phyloP scores from a whole-genome alignment of 176 grass and related monocot genomes.

The Zoysia japonica region DNA sequence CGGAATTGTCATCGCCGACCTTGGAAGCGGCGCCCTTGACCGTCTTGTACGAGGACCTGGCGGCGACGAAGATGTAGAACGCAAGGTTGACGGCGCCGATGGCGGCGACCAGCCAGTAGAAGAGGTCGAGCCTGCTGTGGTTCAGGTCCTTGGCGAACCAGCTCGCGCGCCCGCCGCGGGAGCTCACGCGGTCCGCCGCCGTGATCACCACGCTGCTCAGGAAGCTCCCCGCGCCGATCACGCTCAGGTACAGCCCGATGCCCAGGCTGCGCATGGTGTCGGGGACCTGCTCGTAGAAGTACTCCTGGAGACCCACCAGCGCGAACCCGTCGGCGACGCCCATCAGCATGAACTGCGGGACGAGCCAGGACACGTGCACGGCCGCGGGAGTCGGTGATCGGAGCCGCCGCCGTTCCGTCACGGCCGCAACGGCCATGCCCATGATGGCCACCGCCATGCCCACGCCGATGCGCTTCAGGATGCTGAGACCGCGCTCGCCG shows the following conservation, averaged over 20 bases:
- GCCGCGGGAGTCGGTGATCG: not conserved
- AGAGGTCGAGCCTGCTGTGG: slow-evolving; percentile 69
- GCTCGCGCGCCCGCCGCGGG: slow-evolving; percentile 2
- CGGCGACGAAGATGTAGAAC: slow-evolving; percentile 52
- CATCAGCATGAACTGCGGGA: slow-evolving; percentile 69
- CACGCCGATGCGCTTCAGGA: slow-evolving; percentile 66
- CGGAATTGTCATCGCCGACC: slow-evolving; percentile 20
- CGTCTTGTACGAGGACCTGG: slow-evolving; percentile 73
- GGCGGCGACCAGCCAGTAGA: slow-evolving; percentile 63
- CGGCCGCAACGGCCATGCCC: slow-evolving; percentile 51
- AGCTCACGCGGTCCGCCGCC: slow-evolving; percentile 44
- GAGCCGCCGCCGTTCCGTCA: slow-evolving; percentile 54
- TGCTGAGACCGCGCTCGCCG: slow-evolving; percentile 70
- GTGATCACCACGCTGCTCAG: slow-evolving; percentile 67
- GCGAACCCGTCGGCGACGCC: slow-evolving; percentile 76
- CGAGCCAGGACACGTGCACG: slow-evolving; percentile 65
- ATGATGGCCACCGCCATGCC: slow-evolving; percentile 49
- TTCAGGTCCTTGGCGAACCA: slow-evolving; percentile 80
- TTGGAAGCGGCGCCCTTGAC: slow-evolving; percentile 29
- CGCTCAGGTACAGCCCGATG: slow-evolving; percentile 73
- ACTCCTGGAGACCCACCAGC: slow-evolving; percentile 81
- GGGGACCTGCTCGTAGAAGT: slow-evolving; percentile 89
- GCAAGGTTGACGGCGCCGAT: slow-evolving; percentile 51
- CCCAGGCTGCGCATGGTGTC: slow-evolving; percentile 84
- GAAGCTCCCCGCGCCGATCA: slow-evolving; percentile 71